Conservation (phyloP, 805 yeast species). For the Candida schatavii region DNA sequence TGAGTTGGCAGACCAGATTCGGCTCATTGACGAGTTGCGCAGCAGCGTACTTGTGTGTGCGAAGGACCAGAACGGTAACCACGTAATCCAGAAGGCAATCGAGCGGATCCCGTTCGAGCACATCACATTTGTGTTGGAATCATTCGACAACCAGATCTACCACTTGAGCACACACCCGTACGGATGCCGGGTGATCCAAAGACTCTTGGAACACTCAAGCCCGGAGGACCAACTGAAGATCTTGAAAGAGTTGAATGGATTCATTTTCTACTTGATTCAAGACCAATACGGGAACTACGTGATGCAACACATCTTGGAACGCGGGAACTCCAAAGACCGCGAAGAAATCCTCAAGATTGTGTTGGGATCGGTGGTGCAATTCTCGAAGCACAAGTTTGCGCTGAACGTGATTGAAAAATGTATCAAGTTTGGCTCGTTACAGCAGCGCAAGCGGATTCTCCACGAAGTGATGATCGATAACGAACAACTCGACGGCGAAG, state of each 20-base stretch:
- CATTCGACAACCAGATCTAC: slow-evolving; percentile 68
- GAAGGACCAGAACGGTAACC: slow-evolving; percentile 97
- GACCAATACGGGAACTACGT: slow-evolving; percentile 98
- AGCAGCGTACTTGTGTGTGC: slow-evolving; percentile 56
- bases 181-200: slow-evolving; percentile 95
- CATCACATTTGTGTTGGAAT: slow-evolving; percentile 68
- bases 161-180: slow-evolving; percentile 93
- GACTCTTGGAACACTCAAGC: slow-evolving; percentile 78
- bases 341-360: slow-evolving; percentile 65
- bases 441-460: slow-evolving; percentile 61
- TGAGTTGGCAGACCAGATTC: slow-evolving; percentile 58
- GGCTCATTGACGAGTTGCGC: slow-evolving; percentile 67
- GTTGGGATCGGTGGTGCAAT: slow-evolving; percentile 65
- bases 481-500: slow-evolving; percentile 46
- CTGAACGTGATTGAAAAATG: slow-evolving; percentile 97
- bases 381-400: slow-evolving; percentile 96
- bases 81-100: slow-evolving; percentile 92
- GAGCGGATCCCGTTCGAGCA: slow-evolving; percentile 75
- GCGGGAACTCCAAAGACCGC: slow-evolving; percentile 65
- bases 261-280: slow-evolving; percentile 73
- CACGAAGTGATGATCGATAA: slow-evolving; percentile 60
- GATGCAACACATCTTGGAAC: slow-evolving; percentile 89
- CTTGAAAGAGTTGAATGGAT: slow-evolving; percentile 67
- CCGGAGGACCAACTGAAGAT: slow-evolving; percentile 63
- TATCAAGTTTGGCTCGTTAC: slow-evolving; percentile 64